Percentiles rank a stretch among this genome's conserved stretches.
Conservation (phyloP, 106 monocot species). For the Iris macrosiphon region DNA sequence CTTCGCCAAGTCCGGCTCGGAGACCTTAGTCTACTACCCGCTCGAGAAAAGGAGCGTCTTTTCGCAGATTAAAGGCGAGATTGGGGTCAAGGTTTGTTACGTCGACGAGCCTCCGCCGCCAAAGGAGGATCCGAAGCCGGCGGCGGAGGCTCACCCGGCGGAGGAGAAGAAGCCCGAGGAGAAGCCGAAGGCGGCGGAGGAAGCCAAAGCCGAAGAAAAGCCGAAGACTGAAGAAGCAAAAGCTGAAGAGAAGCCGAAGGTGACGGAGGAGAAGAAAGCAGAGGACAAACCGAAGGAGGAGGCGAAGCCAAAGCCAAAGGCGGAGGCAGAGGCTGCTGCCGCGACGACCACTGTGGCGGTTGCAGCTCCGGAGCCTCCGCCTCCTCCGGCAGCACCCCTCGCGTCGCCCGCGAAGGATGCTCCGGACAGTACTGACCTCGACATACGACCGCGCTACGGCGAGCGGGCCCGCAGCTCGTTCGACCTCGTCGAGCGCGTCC, state of each 20-base stretch:
- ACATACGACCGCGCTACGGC: constrained; percentile 12
- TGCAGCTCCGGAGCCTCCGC: not conserved
- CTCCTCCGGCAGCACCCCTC: constrained; percentile 7
- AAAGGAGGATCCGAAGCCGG: not conserved
- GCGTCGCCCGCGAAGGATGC: constrained; percentile 30
- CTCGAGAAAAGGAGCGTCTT: constrained; percentile 95
- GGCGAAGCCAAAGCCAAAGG: too few relatives aligned
- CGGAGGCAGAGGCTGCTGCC: not conserved
- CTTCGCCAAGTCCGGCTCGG: constrained; percentile 42
- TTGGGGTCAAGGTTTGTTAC: constrained; percentile 66
- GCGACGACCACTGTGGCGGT: not conserved
- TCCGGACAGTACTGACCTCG: constrained; percentile 27
- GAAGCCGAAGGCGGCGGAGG: not conserved
- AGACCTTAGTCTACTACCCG: constrained; percentile 70
- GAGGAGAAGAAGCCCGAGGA: constrained; percentile 1
- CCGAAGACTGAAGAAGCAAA: constrained; percentile 2
- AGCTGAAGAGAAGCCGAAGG: constrained; percentile 10
- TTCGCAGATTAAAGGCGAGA: constrained; percentile 91
- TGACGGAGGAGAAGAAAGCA: constrained; percentile 15
- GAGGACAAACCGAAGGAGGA: constrained; percentile 31
- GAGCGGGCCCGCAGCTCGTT: constrained; percentile 31
- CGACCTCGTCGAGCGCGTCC: constrained; percentile 72
- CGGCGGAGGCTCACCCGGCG: not conserved
- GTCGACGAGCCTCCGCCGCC: constrained; percentile 36
- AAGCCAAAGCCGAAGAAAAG: constrained; percentile 19